phyloP scores from a whole-genome alignment of 2,329 filamentous ascomycete species.

The Aspergillus udagawae region DNA sequence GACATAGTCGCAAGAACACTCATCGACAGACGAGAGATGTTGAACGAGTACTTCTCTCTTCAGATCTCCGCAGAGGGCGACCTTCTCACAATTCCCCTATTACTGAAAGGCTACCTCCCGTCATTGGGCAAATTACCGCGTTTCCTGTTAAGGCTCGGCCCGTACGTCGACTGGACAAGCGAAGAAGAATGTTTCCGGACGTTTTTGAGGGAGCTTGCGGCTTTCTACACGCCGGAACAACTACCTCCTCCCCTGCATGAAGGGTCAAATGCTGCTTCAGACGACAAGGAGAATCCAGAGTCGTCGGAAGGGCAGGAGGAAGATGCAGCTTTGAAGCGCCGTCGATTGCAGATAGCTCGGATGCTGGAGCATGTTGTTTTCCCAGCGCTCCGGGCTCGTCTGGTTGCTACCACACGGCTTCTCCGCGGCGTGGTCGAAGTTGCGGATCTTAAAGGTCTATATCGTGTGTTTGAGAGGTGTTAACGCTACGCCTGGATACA shows the following conservation, averaged over 20 bases:
- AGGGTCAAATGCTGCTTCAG: neutral
- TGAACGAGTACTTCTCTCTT: conserved; percentile 87
- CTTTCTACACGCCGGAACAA: conserved; percentile 86
- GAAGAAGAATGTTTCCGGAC: conserved; percentile 83
- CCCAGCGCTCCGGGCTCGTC: conserved; percentile 75
- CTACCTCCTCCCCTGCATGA: conserved; percentile 52
- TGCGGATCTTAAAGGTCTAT: conserved; percentile 86
- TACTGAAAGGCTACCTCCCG: conserved; percentile 86
- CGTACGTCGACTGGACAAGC: conserved; percentile 78
- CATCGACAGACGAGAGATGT: conserved; percentile 74
- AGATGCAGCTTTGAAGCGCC: conserved; percentile 41
- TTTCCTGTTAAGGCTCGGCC: conserved; percentile 83
- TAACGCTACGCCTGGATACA: conserved; percentile 40
- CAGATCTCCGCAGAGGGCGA: conserved; percentile 75
- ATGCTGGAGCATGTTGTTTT: conserved; percentile 85
- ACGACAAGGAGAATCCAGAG: conserved; percentile 6
- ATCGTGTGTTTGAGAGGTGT: conserved; percentile 92
- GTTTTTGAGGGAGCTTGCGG: conserved; percentile 80
- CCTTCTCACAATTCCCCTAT: conserved; percentile 72
- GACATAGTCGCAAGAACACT: conserved; percentile 64
- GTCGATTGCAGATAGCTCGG: conserved; percentile 66
- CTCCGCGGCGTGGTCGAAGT: conserved; percentile 79
- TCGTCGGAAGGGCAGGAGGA: conserved; percentile 37
- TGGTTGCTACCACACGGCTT: conserved; percentile 76
- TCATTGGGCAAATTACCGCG: conserved; percentile 79